Evolutionary conservation across 2,329 filamentous ascomycete species (phyloP), one percentile per base, ranked within the genome.

Genomic region (Annulohypoxylon truncatum): DNA sequence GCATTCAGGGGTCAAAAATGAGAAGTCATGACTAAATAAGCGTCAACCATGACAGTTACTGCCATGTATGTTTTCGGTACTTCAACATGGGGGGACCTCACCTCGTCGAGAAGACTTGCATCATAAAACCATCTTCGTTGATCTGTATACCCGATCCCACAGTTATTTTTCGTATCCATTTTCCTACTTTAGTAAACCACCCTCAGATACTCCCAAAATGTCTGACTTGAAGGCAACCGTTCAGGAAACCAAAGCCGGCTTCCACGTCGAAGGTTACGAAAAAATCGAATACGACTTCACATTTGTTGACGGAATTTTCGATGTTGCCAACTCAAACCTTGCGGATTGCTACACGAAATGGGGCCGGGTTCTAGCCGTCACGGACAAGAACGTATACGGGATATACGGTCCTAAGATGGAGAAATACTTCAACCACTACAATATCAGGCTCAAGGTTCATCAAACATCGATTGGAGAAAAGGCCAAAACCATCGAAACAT

Each of bases 261-360:
- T 92, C 79, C 87, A 90, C 70, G 89, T 92, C 66, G 87, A 89
- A 71, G 90, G 90, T 22, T 91, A 91, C 72, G 90, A 92, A 82
- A 92, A 91, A 82, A 92, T 92, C 74, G 87, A 90, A 74, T 92
- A 92, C 76, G 89, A 91, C 78, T 92, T 92, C 77, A 87, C 88
- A 58, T 92, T 92, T 78, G 84, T 92, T 48, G 90, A 92, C 71
- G 87, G 85, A 50, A 84, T 92, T 61, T 92, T 92, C 77, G 80
- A 90, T 74, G 72, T 82, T 42, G 73, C 82, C 68, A 90, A 91
- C 73, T 72, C 80, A 13, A 84, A 91, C 71, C 83, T 92, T 8
- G 88, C 89, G 13, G 79, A 88, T 26, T 89, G 87, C 77, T 92
- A 92, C 78, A 79, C 85, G 72, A 81, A 81, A 66, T 92, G 89